Evolutionary conservation across 1,284 basidiomycete species (phyloP).

Genomic region (Peniophora sp.): DNA sequence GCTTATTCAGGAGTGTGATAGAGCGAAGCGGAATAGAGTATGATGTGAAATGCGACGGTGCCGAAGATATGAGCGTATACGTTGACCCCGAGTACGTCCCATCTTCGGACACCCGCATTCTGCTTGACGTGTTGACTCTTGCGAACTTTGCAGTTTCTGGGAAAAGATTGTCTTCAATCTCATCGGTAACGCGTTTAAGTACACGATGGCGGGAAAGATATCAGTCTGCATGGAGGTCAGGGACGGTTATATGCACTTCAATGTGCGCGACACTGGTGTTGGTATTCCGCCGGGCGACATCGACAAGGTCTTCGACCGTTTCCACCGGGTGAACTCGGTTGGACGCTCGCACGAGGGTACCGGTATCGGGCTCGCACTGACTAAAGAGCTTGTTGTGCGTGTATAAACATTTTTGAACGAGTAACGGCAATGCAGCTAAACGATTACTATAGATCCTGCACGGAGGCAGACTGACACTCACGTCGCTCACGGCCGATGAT

Average conservation of each 20-base stretch:
- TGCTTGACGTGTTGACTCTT: neutral
- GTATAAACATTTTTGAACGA: neutral
- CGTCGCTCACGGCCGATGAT: neutral
- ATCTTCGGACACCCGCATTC: no score
- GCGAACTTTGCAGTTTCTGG: conserved; percentile 13
- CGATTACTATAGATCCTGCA: conserved; percentile 10
- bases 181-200: conserved; percentile 24
- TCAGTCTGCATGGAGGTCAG: neutral
- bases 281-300: conserved; percentile 19
- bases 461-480: conserved; percentile 16
- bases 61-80: conserved; percentile 7
- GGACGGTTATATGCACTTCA: neutral
- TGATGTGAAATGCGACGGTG: neutral
- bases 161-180: conserved; percentile 25
- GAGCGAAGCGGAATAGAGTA: neutral
- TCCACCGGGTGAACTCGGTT: conserved; percentile 20
- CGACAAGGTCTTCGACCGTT: conserved; percentile 18
- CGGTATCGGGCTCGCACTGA: conserved; percentile 23
- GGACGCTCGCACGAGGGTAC: conserved; percentile 22
- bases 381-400: conserved; percentile 17
- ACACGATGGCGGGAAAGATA: neutral
- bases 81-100: conserved; percentile 16
- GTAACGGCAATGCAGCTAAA: no score
- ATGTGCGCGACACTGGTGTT: conserved; percentile 19
- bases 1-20: conserved; percentile 1